These are phyloP conservation scores for Eucommia ulmoides DNA, from an alignment of 257 asterid species.

Conservation along the genomic window DNA sequence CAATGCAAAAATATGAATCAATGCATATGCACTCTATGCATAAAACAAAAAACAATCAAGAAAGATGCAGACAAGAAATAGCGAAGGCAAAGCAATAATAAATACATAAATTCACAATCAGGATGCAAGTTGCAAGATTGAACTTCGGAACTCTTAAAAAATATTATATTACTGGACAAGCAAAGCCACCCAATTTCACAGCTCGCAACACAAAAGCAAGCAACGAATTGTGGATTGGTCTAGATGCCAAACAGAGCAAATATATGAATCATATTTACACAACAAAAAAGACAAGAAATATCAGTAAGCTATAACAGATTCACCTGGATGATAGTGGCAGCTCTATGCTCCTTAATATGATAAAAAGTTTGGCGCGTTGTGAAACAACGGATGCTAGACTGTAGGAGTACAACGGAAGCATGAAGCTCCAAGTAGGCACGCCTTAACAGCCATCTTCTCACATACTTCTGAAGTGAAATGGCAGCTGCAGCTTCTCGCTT, in stretches of 20 bases:
- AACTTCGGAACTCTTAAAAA: no score
- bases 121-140: no score
- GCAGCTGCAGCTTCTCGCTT: conserved; percentile 64
- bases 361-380: conserved; percentile 47
- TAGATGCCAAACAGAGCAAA: no score
- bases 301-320: conserved; percentile 8
- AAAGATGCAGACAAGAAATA: not conserved
- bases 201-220: no score
- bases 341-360: conserved; percentile 46
- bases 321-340: conserved; percentile 89
- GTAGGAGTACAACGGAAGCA: conserved; percentile 45
- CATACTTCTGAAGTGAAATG: conserved; percentile 51
- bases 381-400: conserved; percentile 71
- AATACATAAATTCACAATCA: conserved; percentile 9
- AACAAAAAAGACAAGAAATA: conserved; percentile 3
- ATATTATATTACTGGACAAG: no score
- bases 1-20: no score
- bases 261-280: conserved; percentile 4
- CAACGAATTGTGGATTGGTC: no score
- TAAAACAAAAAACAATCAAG: not conserved
- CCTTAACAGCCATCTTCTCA: conserved; percentile 47
- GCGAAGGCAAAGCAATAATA: not conserved
- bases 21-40: not conserved
- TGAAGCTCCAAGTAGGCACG: conserved; percentile 50
- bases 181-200: no score